phyloP scores from a whole-genome alignment of 163 green algal genomes.

The Scenedesmus sp. region DNA sequence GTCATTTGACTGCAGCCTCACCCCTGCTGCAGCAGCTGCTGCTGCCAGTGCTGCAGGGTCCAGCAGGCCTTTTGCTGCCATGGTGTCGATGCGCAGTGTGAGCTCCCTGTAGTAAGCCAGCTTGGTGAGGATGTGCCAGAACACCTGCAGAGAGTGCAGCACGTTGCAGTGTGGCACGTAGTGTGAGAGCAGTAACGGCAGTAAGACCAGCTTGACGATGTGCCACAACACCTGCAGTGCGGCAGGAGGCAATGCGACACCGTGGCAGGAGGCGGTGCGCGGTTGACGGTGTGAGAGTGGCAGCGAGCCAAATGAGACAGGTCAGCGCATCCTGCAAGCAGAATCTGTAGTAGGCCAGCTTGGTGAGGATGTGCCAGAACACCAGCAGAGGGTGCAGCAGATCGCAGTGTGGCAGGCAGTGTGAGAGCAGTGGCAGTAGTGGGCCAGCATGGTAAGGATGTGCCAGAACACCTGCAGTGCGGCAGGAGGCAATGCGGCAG shows the following conservation, averaged over 20 bases:
- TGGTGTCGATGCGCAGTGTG: constrained; percentile 69
- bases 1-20: not conserved
- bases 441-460: constrained; percentile 25
- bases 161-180: not conserved
- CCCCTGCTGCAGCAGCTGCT: constrained; percentile 20
- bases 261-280: no score
- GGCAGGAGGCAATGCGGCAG: no score
- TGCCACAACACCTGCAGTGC: not conserved
- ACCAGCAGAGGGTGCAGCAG: not conserved
- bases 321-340: no score
- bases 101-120: constrained; percentile 84
- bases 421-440: no score
- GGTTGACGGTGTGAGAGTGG: not conserved
- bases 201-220: not conserved
- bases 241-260: not conserved
- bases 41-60: constrained; percentile 36
- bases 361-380: not conserved
- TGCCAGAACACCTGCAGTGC: no score
- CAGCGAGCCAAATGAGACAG: not conserved
- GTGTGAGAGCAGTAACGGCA: not conserved
- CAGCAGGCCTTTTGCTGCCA: constrained; percentile 52
- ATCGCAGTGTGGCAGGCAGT: not conserved
- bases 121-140: constrained; percentile 88
- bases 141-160: constrained; percentile 66
- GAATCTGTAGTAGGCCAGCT: not conserved